Evolutionary conservation across 805 yeast species (phyloP).

Genomic region (Nakazawaea populi): DNA sequence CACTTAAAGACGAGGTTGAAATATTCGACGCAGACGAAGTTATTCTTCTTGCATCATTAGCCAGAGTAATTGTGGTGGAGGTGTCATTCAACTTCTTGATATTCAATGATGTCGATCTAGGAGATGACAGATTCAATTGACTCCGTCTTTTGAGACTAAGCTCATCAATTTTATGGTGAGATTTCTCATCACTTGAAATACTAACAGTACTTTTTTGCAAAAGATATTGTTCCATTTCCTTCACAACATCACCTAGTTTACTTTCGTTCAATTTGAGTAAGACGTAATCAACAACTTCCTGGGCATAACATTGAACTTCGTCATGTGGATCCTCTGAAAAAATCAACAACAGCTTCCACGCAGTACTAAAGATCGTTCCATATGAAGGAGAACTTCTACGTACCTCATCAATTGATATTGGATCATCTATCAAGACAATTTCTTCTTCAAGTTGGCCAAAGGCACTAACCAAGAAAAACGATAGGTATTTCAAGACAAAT

Average conservation of each 20-base stretch:
- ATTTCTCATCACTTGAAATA: slow-evolving; percentile 4
- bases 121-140: slow-evolving; percentile 19
- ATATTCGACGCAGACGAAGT: slow-evolving; percentile 18
- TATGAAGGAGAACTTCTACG: slow-evolving; percentile 71
- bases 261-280: slow-evolving; percentile 58
- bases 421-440: slow-evolving; percentile 56
- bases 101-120: slow-evolving; percentile 7
- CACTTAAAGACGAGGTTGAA: slow-evolving; percentile 14
- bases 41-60: slow-evolving; percentile 12
- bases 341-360: slow-evolving; percentile 81
- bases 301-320: slow-evolving; percentile 71
- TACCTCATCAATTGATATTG: slow-evolving; percentile 55
- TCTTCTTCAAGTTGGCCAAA: slow-evolving; percentile 82
- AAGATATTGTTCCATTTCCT: slow-evolving; percentile 59
- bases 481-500: slow-evolving; percentile 61
- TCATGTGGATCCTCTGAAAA: slow-evolving; percentile 83
- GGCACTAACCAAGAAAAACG: slow-evolving; percentile 81
- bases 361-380: slow-evolving; percentile 78
- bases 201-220: slow-evolving; percentile 37
- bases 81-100: slow-evolving; percentile 1
- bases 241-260: slow-evolving; percentile 57
- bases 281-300: slow-evolving; percentile 68
- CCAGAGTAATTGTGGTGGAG: not conserved
- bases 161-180: slow-evolving; percentile 9
- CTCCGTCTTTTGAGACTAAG: slow-evolving; percentile 6